Evolutionary conservation across 306 rosid genomes (phyloP).

Genomic region (Spatholobus suberectus): DNA sequence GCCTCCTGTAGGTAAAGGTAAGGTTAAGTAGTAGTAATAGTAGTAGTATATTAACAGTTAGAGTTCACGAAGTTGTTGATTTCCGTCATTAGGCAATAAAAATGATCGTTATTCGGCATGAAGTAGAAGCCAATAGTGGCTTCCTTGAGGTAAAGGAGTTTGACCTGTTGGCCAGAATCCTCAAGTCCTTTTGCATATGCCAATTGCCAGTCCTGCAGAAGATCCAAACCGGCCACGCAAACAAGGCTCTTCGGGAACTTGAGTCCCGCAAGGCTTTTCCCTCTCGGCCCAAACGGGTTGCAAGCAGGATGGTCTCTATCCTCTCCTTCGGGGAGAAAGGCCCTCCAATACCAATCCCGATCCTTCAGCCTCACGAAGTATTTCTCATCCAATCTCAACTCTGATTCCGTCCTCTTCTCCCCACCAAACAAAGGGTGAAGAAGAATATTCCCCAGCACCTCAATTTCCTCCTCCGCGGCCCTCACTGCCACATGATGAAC

Average conservation of each 20-base stretch:
- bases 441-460: slow-evolving; percentile 78
- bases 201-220: slow-evolving; percentile 89
- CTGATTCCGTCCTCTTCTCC: slow-evolving; percentile 67
- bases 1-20: slow-evolving; percentile 54
- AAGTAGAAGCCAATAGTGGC: slow-evolving; percentile 95
- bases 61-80: slow-evolving; percentile 66
- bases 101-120: slow-evolving; percentile 84
- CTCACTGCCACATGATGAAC: slow-evolving; percentile 78
- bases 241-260: slow-evolving; percentile 79
- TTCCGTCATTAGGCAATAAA: slow-evolving; percentile 72
- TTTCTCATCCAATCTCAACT: slow-evolving; percentile 70
- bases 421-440: slow-evolving; percentile 94
- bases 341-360: slow-evolving; percentile 98
- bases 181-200: slow-evolving; percentile 68
- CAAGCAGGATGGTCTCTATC: slow-evolving; percentile 90
- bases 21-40: slow-evolving; percentile 52
- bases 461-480: slow-evolving; percentile 70
- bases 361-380: slow-evolving; percentile 79
- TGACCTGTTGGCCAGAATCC: slow-evolving; percentile 63
- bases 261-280: slow-evolving; percentile 55
- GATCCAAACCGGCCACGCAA: slow-evolving; percentile 92
- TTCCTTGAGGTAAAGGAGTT: slow-evolving; percentile 65
- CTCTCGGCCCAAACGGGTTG: slow-evolving; percentile 79
- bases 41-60: slow-evolving; percentile 58
- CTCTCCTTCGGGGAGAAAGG: slow-evolving; percentile 86